Conservation (phyloP, 106 monocot species). For the Narthecium ossifragum region DNA sequence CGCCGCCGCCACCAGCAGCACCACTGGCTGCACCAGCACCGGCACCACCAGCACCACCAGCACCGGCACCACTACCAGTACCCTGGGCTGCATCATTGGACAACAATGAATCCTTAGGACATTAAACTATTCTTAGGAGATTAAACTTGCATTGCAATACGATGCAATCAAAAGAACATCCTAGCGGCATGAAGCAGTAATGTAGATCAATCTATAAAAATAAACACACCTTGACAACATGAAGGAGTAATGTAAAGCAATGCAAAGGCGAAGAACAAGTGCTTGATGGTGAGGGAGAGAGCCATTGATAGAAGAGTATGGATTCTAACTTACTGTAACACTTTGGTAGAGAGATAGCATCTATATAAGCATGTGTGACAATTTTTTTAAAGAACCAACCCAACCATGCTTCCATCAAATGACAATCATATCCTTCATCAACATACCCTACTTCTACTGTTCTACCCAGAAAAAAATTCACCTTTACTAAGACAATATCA, state of each 20-base stretch:
- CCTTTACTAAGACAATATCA: too few relatives aligned
- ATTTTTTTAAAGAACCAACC: too few relatives aligned
- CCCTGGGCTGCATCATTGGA: neutral
- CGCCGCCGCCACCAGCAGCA: too few relatives aligned
- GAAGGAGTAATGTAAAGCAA: slow-evolving; percentile 2
- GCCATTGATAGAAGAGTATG: slow-evolving; percentile 5
- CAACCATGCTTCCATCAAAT: too few relatives aligned
- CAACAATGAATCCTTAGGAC: neutral
- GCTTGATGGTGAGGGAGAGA: slow-evolving; percentile 3
- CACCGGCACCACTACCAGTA: neutral
- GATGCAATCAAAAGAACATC: neutral
- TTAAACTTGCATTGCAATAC: neutral
- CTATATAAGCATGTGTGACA: too few relatives aligned
- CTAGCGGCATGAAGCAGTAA: neutral
- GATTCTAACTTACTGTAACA: too few relatives aligned
- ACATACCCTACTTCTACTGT: too few relatives aligned
- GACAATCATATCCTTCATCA: too few relatives aligned
- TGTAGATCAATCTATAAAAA: neutral
- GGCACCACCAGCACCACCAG: too few relatives aligned
- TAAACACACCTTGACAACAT: neutral
- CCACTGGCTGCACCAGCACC: too few relatives aligned
- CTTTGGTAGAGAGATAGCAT: too few relatives aligned
- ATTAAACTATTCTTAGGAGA: neutral
- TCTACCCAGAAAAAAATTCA: too few relatives aligned
- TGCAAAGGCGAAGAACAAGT: neutral